Evolutionary conservation across 208 protist genomes (phyloP).

Genomic region (Wallacemonas sp.): DNA sequence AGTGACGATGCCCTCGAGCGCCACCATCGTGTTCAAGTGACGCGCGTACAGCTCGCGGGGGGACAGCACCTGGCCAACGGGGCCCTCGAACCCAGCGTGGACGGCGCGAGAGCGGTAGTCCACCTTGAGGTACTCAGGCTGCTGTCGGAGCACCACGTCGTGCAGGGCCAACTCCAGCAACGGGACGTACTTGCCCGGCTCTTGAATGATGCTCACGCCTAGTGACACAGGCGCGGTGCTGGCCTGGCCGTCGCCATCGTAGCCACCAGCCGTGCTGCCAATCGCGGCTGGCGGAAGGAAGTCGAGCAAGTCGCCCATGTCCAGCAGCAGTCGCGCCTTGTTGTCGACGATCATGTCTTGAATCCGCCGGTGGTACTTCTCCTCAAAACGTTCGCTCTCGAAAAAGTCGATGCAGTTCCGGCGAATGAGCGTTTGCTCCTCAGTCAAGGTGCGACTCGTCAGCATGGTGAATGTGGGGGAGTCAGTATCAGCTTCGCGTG

Average conservation of each 20-base stretch:
- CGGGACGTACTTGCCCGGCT: conserved; percentile 85
- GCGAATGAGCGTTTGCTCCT: conserved; percentile 87
- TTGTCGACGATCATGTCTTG: conserved; percentile 80
- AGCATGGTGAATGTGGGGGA: conserved; percentile 42
- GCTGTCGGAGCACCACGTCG: conserved; percentile 80
- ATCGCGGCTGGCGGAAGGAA: conserved; percentile 41
- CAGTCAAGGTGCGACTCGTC: conserved; percentile 71
- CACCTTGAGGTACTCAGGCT: conserved; percentile 85
- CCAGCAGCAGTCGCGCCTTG: conserved; percentile 84
- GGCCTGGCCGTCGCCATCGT: conserved; percentile 9
- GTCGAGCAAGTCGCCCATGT: conserved; percentile 92
- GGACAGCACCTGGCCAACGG: conserved; percentile 93
- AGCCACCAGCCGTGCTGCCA: background rate
- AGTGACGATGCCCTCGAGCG: conserved; percentile 97
- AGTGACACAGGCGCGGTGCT: conserved; percentile 33
- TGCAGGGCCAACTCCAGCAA: conserved; percentile 91
- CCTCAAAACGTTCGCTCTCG: conserved; percentile 78
- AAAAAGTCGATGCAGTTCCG: conserved; percentile 91
- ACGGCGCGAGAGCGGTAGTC: conserved; percentile 70
- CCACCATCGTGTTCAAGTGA: conserved; percentile 95
- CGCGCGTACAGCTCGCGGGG: conserved; percentile 92
- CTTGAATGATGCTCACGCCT: conserved; percentile 66
- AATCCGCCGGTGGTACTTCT: conserved; percentile 81
- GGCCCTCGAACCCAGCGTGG: conserved; percentile 94
- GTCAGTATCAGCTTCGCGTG: background rate